Evolutionary conservation across 1,284 basidiomycete species (phyloP).

Genomic region (Inonotus hispidus): DNA sequence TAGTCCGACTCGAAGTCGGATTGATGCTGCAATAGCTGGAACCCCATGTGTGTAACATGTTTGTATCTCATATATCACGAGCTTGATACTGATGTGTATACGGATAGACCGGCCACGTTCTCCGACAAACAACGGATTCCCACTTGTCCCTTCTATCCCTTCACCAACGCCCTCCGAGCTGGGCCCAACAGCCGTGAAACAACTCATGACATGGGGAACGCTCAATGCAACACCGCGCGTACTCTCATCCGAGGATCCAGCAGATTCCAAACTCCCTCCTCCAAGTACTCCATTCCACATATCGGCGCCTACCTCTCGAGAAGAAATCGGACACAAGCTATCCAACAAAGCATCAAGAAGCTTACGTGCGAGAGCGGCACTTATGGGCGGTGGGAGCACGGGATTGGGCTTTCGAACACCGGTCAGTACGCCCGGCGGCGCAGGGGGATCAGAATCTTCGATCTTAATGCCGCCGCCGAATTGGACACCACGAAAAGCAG

Average conservation of each 20-base stretch:
- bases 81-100: conserved; percentile 17
- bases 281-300: conserved; percentile 67
- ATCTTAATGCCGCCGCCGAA: conserved; percentile 60
- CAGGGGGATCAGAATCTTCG: conserved; percentile 30
- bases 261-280: conserved; percentile 35
- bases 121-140: conserved; percentile 52
- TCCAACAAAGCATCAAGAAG: conserved; percentile 68
- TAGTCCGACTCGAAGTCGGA: conserved; percentile 82
- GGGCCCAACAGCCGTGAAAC: conserved; percentile 68
- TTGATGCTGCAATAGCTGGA: conserved; percentile 85
- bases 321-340: conserved; percentile 72
- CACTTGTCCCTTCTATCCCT: conserved; percentile 79
- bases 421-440: conserved; percentile 25
- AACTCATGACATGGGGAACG: conserved; percentile 93
- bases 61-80: conserved; percentile 8
- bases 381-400: conserved; percentile 39
- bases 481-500: conserved; percentile 60
- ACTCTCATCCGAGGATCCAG: conserved; percentile 59
- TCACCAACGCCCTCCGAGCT: conserved; percentile 80
- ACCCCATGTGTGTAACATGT: conserved; percentile 53
- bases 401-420: conserved; percentile 34
- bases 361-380: conserved; percentile 60
- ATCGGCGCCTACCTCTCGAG: conserved; percentile 63
- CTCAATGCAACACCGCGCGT: conserved; percentile 82
- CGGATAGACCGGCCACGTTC: conserved; percentile 51